Base-by-base conservation (phyloP, 371 early-diverging fungal species). In the Mucor racemosus region DNA sequence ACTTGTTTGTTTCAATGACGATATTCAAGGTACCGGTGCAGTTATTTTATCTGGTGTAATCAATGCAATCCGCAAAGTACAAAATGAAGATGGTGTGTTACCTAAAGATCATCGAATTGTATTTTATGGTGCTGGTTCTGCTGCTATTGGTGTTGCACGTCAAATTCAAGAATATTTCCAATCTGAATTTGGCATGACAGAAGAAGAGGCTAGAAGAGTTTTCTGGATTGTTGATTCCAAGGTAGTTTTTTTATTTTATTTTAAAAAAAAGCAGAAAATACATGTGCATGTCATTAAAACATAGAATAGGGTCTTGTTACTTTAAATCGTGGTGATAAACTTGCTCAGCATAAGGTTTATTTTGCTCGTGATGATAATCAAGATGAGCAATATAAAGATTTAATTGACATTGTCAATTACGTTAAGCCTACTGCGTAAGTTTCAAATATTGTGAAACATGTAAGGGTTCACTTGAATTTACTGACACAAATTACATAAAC, bases 1-100 rank as follows among this genome's bases (percentile, higher is more conserved):
- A 40, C 82, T 84, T 34, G 81, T 88, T 55, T 89, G 87, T 74
- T 95, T 95, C 77, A 95, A 95, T 66, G 95, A 80, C 46, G 80
- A 80, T 65, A 81, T 79, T 50, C 80, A 82, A 71, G 97, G 97
- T 41, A 97, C 97, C 9, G 97, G 77, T 57, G 95, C 95, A 53
- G 96, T 97, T 31, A 92, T 96, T 66, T 82, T 96, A 19, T 87
- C 93, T 36, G 97, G 96, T 10, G 90, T 96, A 66, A 95, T 95
- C 73, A 94, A 94, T 66, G 97, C 97, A 4, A 86, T 96, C 48
- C 72, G 84, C 36, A 76, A 85, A 15, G 88, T 85, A 14, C 64
- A 78, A 38, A 55, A 64, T 4, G 79, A 81, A 60, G 80, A 89
- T 0, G 85, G 86, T 17, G 76, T 90, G 36, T 74, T 76, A 6